Percentiles rank a stretch among this genome's conserved stretches.
phyloP scores from a whole-genome alignment of 805 yeast species.

The Saccharomycopsis malanga region DNA sequence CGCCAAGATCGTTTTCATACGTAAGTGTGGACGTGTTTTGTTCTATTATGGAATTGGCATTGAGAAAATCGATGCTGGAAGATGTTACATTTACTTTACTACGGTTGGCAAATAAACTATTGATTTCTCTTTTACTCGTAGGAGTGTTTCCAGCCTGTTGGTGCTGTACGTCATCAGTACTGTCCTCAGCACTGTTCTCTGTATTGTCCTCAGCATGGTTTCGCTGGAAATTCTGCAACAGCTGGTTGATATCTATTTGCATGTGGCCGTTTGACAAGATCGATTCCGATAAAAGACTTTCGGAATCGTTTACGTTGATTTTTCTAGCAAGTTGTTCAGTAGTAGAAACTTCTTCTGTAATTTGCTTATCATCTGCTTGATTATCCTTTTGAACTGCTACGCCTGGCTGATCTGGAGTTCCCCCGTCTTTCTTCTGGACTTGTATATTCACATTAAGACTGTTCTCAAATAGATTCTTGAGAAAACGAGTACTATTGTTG shows the following conservation, averaged over 20 bases:
- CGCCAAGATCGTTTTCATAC: neutral
- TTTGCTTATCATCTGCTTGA: neutral
- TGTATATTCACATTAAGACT: slow-evolving; percentile 22
- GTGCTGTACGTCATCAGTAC: slow-evolving; percentile 1
- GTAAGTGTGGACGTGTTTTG: slow-evolving; percentile 19
- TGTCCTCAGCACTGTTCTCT: neutral
- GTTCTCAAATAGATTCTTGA: slow-evolving; percentile 21
- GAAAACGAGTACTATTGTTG: slow-evolving; percentile 20
- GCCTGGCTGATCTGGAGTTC: neutral
- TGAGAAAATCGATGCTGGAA: slow-evolving; percentile 1
- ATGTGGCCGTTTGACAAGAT: neutral
- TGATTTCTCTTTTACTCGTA: slow-evolving; percentile 12
- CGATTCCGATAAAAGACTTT: slow-evolving; percentile 2
- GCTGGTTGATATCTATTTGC: neutral
- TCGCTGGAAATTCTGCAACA: neutral
- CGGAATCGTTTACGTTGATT: slow-evolving; percentile 8
- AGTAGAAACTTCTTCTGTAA: neutral
- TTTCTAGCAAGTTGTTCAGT: neutral
- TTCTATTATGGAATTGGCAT: slow-evolving; percentile 20
- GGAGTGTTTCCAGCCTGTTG: slow-evolving; percentile 7
- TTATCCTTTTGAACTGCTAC: neutral
- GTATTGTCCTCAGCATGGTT: no score
- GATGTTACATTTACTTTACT: slow-evolving; percentile 3
- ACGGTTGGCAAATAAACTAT: slow-evolving; percentile 7
- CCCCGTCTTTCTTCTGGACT: slow-evolving; percentile 12